Conservation (phyloP, 2,329 filamentous ascomycete genomes). For the Endoconidiophora polonica region DNA sequence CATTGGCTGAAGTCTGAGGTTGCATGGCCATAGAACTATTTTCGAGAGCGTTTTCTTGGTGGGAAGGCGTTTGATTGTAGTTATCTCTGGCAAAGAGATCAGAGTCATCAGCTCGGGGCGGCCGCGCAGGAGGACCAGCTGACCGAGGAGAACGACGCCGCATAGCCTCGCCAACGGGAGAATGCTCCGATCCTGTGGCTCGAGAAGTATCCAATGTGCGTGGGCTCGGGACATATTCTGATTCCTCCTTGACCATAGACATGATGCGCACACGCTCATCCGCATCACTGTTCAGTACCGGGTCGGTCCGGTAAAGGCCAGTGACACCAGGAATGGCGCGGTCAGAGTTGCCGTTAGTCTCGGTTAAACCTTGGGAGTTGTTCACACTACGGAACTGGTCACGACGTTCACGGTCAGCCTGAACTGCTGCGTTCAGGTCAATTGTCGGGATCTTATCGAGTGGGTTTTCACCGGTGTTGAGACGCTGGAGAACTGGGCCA, state of each 20-base stretch:
- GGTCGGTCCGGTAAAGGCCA: conserved; percentile 8
- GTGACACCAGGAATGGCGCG: not conserved
- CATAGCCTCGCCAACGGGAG: conserved; percentile 32
- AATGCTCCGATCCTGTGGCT: conserved; percentile 32
- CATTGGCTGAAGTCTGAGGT: conserved; percentile 19
- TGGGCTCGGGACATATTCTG: conserved; percentile 8
- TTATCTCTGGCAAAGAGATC: conserved; percentile 2
- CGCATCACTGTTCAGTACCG: conserved; percentile 9
- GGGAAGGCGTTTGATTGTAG: not conserved
- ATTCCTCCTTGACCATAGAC: conserved; percentile 12
- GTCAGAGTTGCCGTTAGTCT: not conserved
- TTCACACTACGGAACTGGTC: conserved; percentile 17
- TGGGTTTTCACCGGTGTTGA: conserved; percentile 22
- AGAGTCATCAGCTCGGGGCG: not conserved
- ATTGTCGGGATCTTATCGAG: conserved; percentile 31
- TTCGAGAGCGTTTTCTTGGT: not conserved
- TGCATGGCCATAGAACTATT: conserved; percentile 17
- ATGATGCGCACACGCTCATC: conserved; percentile 12
- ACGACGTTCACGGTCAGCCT: conserved; percentile 29
- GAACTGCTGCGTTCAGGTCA: conserved; percentile 32
- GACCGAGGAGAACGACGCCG: conserved; percentile 32
- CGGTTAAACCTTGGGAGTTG: conserved; percentile 13
- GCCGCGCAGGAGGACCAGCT: conserved; percentile 2
- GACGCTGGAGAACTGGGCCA: conserved; percentile 27
- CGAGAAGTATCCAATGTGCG: conserved; percentile 18